Percentiles rank a stretch among this genome's conserved stretches.
phyloP scores from a whole-genome alignment of 1,139 yeast genomes.

The Tardiomyces depauwii region DNA sequence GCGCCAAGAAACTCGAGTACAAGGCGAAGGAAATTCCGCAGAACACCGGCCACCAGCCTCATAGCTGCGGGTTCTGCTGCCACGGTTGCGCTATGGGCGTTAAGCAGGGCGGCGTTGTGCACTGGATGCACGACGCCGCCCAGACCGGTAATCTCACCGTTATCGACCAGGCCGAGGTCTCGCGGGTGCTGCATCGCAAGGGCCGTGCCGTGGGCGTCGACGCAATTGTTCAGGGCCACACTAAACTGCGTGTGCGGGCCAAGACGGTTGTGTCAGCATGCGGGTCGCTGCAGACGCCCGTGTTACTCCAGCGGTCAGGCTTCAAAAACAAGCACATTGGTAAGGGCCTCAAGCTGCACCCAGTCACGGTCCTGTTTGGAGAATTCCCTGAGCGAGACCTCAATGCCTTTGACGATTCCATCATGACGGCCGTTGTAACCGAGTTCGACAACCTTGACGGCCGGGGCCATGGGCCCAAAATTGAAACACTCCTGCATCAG shows the following conservation, averaged over 20 bases:
- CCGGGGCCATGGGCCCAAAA: conserved; percentile 44
- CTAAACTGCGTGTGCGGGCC: conserved; percentile 32
- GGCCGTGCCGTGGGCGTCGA: conserved; percentile 38
- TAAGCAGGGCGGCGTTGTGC: conserved; percentile 42
- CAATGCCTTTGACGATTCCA: conserved; percentile 34
- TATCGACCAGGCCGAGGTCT: conserved; percentile 38
- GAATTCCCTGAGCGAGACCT: conserved; percentile 30
- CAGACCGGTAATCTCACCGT: conserved; percentile 36
- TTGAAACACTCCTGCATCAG: conserved; percentile 40
- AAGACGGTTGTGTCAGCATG: conserved; percentile 37
- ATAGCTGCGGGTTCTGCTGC: conserved; percentile 42
- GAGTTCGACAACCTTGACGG: conserved; percentile 45
- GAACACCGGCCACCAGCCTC: conserved; percentile 40
- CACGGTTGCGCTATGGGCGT: conserved; percentile 46
- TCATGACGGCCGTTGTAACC: conserved; percentile 42
- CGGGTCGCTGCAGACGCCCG: conserved; percentile 45
- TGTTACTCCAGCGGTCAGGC: conserved; percentile 39
- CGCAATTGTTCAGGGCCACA: conserved; percentile 21
- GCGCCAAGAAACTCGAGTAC: conserved; percentile 39
- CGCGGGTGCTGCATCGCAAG: conserved; percentile 29
- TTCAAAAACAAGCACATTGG: conserved; percentile 47
- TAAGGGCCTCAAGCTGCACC: conserved; percentile 43
- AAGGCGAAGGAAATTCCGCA: conserved; percentile 34
- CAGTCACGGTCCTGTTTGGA: conserved; percentile 35
- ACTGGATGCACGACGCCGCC: conserved; percentile 44